These are phyloP conservation scores for Candida nemodendra DNA, from an alignment of 805 yeast genomes.

Conservation along the genomic window DNA sequence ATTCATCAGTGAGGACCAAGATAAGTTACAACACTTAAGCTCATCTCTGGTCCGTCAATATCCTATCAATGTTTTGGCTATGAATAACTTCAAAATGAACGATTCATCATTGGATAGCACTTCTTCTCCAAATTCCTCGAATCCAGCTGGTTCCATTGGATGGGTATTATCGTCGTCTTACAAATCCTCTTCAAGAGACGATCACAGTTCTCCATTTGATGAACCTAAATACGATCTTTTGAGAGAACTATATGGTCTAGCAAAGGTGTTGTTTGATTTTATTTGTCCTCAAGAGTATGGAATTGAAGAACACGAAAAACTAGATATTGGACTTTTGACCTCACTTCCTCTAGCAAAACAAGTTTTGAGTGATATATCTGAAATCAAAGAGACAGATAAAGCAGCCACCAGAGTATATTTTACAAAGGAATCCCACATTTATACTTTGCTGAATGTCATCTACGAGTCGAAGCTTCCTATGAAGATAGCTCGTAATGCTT, in stretches of 20 bases:
- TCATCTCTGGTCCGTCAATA: slow-evolving; percentile 64
- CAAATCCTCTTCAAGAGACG: slow-evolving; percentile 29
- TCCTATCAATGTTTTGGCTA: slow-evolving; percentile 72
- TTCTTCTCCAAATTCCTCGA: slow-evolving; percentile 23
- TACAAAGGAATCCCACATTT: slow-evolving; percentile 96
- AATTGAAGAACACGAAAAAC: slow-evolving; percentile 88
- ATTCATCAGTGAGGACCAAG: slow-evolving; percentile 59
- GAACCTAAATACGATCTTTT: slow-evolving; percentile 75
- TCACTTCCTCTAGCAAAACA: slow-evolving; percentile 91
- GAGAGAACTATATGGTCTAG: slow-evolving; percentile 83
- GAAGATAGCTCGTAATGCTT: slow-evolving; percentile 89
- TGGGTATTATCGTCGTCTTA: slow-evolving; percentile 54
- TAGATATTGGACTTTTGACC: slow-evolving; percentile 93
- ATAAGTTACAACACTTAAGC: slow-evolving; percentile 41
- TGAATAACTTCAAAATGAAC: slow-evolving; percentile 70
- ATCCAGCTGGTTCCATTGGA: slow-evolving; percentile 64
- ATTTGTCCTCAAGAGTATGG: slow-evolving; percentile 99
- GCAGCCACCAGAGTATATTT: slow-evolving; percentile 89
- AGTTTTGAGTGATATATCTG: slow-evolving; percentile 74
- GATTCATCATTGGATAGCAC: slow-evolving; percentile 31
- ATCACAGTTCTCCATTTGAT: slow-evolving; percentile 56
- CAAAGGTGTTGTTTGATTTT: slow-evolving; percentile 93
- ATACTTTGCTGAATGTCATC: slow-evolving; percentile 84
- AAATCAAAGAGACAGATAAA: slow-evolving; percentile 71
- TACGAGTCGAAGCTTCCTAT: slow-evolving; percentile 94